Evolutionary conservation across 805 yeast species (phyloP).

Genomic region (Nakazawaea holstii): DNA sequence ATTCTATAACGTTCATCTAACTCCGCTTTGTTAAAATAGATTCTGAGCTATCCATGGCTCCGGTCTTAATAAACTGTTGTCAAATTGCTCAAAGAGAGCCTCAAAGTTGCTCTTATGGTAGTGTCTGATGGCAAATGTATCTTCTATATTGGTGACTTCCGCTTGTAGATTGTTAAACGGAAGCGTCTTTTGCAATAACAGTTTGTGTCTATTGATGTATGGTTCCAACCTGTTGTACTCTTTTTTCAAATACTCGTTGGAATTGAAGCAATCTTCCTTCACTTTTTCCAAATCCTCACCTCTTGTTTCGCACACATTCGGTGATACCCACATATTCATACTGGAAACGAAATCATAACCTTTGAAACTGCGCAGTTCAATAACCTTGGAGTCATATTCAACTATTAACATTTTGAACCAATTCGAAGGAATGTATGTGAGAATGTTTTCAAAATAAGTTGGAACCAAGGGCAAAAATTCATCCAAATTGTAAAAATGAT

Average conservation of each 20-base stretch:
- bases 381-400: slow-evolving; percentile 5
- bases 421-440: slow-evolving; percentile 46
- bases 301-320: neutral
- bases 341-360: neutral
- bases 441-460: slow-evolving; percentile 48
- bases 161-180: neutral
- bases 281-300: neutral
- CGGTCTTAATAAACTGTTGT: neutral
- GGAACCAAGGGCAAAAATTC: slow-evolving; percentile 46
- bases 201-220: neutral
- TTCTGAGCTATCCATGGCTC: slow-evolving; percentile 9
- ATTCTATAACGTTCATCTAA: too few species aligned
- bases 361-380: neutral
- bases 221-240: slow-evolving; percentile 3
- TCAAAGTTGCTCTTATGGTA: neutral
- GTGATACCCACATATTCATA: slow-evolving; percentile 7
- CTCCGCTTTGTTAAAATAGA: neutral
- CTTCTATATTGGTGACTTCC: neutral
- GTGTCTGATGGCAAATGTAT: neutral
- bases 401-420: slow-evolving; percentile 14
- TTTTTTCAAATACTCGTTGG: neutral
- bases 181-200: neutral
- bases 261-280: neutral
- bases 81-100: neutral
- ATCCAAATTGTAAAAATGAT: slow-evolving; percentile 40